These are phyloP conservation scores for Boletus fagicola DNA, from an alignment of 768 basidiomycete genomes.

Conservation along the genomic window DNA sequence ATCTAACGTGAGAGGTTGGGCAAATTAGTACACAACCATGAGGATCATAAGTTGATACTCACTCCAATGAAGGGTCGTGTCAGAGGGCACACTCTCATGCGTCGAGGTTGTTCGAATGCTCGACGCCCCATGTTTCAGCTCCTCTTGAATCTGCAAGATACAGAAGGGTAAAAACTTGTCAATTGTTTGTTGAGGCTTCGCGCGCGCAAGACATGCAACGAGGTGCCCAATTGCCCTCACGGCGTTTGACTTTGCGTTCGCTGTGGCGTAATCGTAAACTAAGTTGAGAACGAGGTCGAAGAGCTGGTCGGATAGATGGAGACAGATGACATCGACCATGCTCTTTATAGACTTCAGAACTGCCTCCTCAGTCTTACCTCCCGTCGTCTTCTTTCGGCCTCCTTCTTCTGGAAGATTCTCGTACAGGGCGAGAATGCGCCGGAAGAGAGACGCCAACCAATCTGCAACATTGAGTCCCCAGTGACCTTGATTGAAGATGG, in stretches of 20 bases:
- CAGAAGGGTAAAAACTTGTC: slow-evolving; percentile 81
- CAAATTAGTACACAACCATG: not conserved
- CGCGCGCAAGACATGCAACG: slow-evolving; percentile 78
- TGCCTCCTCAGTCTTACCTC: slow-evolving; percentile 74
- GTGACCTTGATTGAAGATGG: not conserved
- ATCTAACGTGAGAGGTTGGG: slow-evolving; percentile 42
- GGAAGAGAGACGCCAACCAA: slow-evolving; percentile 77
- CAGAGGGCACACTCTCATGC: slow-evolving; percentile 71
- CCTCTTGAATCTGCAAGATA: slow-evolving; percentile 71
- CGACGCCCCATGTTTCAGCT: slow-evolving; percentile 88
- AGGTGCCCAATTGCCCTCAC: slow-evolving; percentile 88
- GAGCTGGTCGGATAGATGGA: slow-evolving; percentile 60
- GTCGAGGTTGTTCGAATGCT: slow-evolving; percentile 78
- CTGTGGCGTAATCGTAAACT: slow-evolving; percentile 83
- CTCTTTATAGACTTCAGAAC: slow-evolving; percentile 77
- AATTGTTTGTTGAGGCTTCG: slow-evolving; percentile 71
- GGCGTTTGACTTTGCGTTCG: slow-evolving; percentile 88
- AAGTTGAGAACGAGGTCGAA: slow-evolving; percentile 86
- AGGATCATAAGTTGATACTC: slow-evolving; percentile 25
- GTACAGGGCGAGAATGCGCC: slow-evolving; percentile 76
- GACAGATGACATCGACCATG: slow-evolving; percentile 77
- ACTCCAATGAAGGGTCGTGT: slow-evolving; percentile 95
- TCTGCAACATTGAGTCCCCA: slow-evolving; percentile 41
- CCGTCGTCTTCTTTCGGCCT: slow-evolving; percentile 79
- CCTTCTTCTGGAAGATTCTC: slow-evolving; percentile 96